phyloP scores from a whole-genome alignment of 2,329 filamentous ascomycete genomes.

The Pseudogymnoascus sp. region DNA sequence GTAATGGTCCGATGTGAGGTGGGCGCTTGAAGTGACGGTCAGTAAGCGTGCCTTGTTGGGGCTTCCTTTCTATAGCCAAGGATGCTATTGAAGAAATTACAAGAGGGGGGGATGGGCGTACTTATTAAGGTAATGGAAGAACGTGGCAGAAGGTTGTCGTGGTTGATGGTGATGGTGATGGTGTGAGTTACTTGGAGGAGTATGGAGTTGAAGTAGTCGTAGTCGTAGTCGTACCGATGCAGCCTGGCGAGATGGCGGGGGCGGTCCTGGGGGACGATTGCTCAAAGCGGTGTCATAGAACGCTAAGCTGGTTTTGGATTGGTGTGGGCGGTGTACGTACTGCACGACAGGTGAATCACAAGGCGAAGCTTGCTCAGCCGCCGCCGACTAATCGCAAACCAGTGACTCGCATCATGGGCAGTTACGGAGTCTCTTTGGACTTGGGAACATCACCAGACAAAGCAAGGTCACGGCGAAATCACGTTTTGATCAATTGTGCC shows the following conservation, averaged over 20 bases:
- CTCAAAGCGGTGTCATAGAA: not conserved
- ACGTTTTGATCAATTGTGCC: not conserved
- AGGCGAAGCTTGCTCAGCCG: constrained; percentile 8
- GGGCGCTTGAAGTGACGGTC: constrained; percentile 1
- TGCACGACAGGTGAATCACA: constrained; percentile 1
- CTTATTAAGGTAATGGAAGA: not conserved
- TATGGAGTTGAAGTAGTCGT: constrained; percentile 8
- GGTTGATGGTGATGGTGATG: constrained; percentile 19
- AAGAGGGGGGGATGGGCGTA: not conserved
- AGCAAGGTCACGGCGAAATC: not conserved
- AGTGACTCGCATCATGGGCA: constrained; percentile 5
- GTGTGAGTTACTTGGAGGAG: constrained; percentile 17
- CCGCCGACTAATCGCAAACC: constrained; percentile 2
- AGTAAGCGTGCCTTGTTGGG: not conserved
- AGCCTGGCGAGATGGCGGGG: constrained; percentile 11
- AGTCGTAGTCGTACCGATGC: constrained; percentile 5
- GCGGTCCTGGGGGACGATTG: not conserved
- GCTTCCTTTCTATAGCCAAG: not conserved
- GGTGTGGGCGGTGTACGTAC: not conserved
- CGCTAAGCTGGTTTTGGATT: not conserved
- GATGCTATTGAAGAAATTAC: not conserved
- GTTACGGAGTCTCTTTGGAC: not conserved
- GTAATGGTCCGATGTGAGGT: constrained; percentile 4
- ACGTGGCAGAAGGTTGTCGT: constrained; percentile 16
- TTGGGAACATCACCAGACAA: constrained; percentile 2